phyloP scores from a whole-genome alignment of 331 rosid species.

The Erythrophleum ivorense region DNA sequence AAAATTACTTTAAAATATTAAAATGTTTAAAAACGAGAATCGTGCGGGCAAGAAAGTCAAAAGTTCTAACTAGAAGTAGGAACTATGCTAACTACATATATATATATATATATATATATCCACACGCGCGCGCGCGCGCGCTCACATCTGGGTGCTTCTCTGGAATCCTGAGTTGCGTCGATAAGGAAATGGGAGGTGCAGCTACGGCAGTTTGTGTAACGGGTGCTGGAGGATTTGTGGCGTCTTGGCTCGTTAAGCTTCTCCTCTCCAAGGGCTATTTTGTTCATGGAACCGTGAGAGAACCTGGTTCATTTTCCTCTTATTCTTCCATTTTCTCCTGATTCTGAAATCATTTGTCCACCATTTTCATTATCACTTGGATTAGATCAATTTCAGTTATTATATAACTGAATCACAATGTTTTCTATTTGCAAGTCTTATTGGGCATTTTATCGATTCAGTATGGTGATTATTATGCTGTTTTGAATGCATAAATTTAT shows the following conservation, averaged over 20 bases:
- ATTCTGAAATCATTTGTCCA: neutral
- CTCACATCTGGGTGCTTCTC: no score
- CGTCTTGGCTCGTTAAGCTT: constrained; percentile 49
- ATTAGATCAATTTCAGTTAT: neutral
- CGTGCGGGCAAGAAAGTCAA: no score
- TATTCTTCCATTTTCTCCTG: neutral
- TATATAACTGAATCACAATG: neutral
- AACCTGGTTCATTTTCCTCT: constrained; percentile 47
- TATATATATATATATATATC: no score
- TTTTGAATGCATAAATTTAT: neutral
- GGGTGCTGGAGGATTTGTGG: neutral
- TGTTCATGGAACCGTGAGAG: constrained; percentile 77
- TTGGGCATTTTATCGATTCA: no score
- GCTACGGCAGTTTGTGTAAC: no score
- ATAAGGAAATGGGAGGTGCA: no score
- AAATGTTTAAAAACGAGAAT: no score
- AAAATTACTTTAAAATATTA: no score
- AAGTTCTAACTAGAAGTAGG: no score
- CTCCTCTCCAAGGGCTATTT: constrained; percentile 67
- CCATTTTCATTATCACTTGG: neutral
- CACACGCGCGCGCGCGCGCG: no score
- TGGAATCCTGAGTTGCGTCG: no score
- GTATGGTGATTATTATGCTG: neutral
- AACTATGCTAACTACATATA: no score
- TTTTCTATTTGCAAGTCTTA: neutral